A percentile compares a stretch with the other conserved stretches of the same genome.
phyloP scores from a whole-genome alignment of 768 basidiomycete genomes.

The Kondoa malvinella region DNA sequence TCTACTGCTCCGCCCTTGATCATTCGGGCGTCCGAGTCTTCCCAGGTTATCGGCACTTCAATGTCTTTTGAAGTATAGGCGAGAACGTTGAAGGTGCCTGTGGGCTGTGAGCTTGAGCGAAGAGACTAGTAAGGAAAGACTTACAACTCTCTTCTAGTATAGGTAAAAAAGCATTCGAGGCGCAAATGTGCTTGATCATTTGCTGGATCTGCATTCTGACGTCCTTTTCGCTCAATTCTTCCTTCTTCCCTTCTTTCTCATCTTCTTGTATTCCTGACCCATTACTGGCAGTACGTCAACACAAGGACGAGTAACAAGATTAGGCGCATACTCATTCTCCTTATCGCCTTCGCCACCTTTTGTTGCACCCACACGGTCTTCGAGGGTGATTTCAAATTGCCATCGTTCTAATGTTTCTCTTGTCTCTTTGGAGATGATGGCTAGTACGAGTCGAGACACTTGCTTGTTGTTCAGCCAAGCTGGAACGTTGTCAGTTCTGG shows the following conservation, averaged over 20 bases:
- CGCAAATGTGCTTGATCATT: conserved; percentile 95
- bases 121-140: conserved; percentile 28
- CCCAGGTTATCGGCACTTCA: conserved; percentile 88
- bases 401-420: conserved; percentile 82
- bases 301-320: conserved; percentile 5
- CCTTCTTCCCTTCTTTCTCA: conserved; percentile 21
- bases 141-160: conserved; percentile 61
- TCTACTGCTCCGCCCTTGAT: conserved; percentile 20
- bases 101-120: not conserved
- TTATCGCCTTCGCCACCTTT: conserved; percentile 17
- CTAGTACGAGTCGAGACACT: conserved; percentile 83
- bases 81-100: conserved; percentile 81
- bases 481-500: conserved; percentile 29
- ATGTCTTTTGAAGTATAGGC: conserved; percentile 86
- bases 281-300: conserved; percentile 29
- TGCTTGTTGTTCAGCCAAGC: conserved; percentile 88
- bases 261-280: conserved; percentile 47
- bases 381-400: conserved; percentile 89
- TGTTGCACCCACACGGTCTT: conserved; percentile 45
- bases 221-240: conserved; percentile 42
- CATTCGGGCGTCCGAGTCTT: conserved; percentile 46
- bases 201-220: conserved; percentile 95
- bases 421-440: conserved; percentile 88
- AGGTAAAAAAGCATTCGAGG: conserved; percentile 88
- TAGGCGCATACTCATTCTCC: conserved; percentile 36